These are phyloP conservation scores for Phytophthora pistaciae DNA, from an alignment of 352 stramenopile genomes.

Conservation along the genomic window DNA sequence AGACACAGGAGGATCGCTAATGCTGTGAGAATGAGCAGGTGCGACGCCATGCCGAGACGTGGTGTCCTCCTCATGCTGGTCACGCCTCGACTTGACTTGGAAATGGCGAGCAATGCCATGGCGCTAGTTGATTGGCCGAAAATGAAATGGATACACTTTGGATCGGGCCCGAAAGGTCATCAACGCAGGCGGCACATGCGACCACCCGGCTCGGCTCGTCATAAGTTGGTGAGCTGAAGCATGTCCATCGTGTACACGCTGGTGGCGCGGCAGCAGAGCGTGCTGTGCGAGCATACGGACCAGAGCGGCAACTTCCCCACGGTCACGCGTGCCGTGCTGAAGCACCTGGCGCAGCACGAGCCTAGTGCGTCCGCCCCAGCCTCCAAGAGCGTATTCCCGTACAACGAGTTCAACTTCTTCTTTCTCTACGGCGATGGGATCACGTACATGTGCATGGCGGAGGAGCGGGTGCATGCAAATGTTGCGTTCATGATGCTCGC, in stretches of 20 bases:
- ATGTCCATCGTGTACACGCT: conserved; percentile 87
- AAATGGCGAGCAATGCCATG: not conserved
- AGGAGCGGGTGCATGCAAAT: conserved; percentile 78
- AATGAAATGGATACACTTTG: conserved; percentile 24
- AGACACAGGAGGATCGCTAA: conserved; percentile 17
- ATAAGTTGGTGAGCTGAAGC: not conserved
- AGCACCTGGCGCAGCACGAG: conserved; percentile 71
- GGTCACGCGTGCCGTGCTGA: conserved; percentile 78
- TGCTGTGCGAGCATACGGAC: conserved; percentile 84
- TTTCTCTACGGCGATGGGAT: conserved; percentile 77
- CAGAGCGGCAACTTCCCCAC: conserved; percentile 81
- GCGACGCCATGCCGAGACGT: not conserved
- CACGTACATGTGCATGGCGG: conserved; percentile 88
- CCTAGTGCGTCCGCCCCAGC: conserved; percentile 20
- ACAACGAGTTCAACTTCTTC: conserved; percentile 87
- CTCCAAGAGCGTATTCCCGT: conserved; percentile 74
- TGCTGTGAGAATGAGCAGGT: conserved; percentile 7
- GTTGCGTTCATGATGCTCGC: conserved; percentile 79
- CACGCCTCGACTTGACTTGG: not conserved
- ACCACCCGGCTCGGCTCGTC: not conserved
- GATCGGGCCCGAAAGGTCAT: conserved; percentile 32
- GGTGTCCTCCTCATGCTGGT: conserved; percentile 18
- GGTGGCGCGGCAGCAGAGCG: conserved; percentile 74
- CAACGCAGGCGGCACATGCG: not conserved
- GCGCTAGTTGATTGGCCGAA: conserved; percentile 28